These are phyloP conservation scores for Backusella liffmaniae DNA, from an alignment of 192 early-diverging fungal species.

Conservation along the genomic window DNA sequence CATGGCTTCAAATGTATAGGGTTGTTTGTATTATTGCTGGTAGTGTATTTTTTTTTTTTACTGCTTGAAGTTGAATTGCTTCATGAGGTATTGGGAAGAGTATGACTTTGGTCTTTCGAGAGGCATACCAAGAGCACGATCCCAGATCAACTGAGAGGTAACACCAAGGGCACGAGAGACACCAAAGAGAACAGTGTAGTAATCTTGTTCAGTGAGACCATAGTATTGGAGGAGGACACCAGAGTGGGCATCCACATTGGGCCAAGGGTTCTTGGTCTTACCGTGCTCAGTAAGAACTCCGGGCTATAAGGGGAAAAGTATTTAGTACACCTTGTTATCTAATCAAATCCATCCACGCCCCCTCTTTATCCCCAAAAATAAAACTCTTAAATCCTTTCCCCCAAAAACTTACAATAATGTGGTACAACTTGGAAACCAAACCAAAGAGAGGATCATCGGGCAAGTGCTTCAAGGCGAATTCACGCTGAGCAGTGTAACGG, in stretches of 20 bases:
- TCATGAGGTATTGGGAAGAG: slow-evolving; percentile 82
- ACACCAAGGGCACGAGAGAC: slow-evolving; percentile 98
- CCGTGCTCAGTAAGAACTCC: slow-evolving; percentile 96
- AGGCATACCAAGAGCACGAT: slow-evolving; percentile 95
- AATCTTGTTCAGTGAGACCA: slow-evolving; percentile 96
- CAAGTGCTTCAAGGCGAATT: slow-evolving; percentile 98
- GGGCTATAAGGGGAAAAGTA: slow-evolving; percentile 41
- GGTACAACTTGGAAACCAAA: slow-evolving; percentile 94
- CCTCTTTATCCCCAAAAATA: not conserved
- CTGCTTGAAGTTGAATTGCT: slow-evolving; percentile 69
- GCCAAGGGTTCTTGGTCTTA: slow-evolving; percentile 99
- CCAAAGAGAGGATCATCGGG: slow-evolving; percentile 96
- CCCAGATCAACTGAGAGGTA: slow-evolving; percentile 95
- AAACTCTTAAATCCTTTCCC: not conserved
- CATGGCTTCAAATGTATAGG: not conserved
- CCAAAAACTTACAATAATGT: slow-evolving; percentile 61
- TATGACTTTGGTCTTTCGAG: slow-evolving; percentile 93
- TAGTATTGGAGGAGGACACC: slow-evolving; percentile 97
- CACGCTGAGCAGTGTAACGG: slow-evolving; percentile 97
- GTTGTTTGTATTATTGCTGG: too few relatives aligned
- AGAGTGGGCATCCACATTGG: slow-evolving; percentile 99
- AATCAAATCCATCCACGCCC: not conserved
- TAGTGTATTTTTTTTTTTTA: slow-evolving; percentile 13
- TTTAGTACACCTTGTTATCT: not conserved
- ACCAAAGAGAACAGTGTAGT: slow-evolving; percentile 99